A percentile compares a stretch with the other conserved stretches of the same genome.
phyloP scores from a whole-genome alignment of 2,329 filamentous ascomycete species.

The Pseudopithomyces maydicus region DNA sequence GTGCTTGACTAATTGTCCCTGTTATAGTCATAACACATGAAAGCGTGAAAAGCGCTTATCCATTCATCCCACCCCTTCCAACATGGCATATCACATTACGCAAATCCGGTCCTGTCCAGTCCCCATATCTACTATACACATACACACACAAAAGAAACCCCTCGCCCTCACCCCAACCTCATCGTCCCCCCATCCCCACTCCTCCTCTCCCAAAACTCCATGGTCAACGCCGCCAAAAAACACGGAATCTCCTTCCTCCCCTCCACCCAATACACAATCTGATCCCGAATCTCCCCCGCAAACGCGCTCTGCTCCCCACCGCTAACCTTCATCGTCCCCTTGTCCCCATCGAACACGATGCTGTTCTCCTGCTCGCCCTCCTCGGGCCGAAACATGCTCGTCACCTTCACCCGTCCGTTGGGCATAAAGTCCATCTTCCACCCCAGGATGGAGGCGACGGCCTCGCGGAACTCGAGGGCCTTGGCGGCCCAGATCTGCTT shows the following conservation, averaged over 20 bases:
- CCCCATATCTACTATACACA: not conserved
- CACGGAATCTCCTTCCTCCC: slow-evolving; percentile 92
- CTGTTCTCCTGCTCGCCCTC: slow-evolving; percentile 63
- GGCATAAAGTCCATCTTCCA: slow-evolving; percentile 96
- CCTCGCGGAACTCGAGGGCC: slow-evolving; percentile 92
- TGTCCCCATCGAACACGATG: slow-evolving; percentile 87
- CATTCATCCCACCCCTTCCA: not conserved
- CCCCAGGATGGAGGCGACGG: slow-evolving; percentile 87
- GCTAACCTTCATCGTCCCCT: slow-evolving; percentile 96
- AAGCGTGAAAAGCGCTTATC: too few relatives aligned
- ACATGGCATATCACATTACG: too few relatives aligned
- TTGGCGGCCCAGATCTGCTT: slow-evolving; percentile 94
- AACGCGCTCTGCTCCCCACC: slow-evolving; percentile 88
- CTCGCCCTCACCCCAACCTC: not conserved
- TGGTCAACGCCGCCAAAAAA: slow-evolving; percentile 85
- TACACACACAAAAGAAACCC: not conserved
- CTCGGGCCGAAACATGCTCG: slow-evolving; percentile 79
- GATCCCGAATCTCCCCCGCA: slow-evolving; percentile 79
- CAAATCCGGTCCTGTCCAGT: not conserved
- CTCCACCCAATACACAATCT: slow-evolving; percentile 95
- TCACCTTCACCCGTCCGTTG: slow-evolving; percentile 94
- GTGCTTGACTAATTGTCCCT: too few relatives aligned
- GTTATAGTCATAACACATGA: too few relatives aligned
- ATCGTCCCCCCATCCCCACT: slow-evolving; percentile 22
- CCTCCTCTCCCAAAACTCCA: slow-evolving; percentile 86